phyloP scores from a whole-genome alignment of 75 land plant genomes.

The Picea sitchensis region DNA sequence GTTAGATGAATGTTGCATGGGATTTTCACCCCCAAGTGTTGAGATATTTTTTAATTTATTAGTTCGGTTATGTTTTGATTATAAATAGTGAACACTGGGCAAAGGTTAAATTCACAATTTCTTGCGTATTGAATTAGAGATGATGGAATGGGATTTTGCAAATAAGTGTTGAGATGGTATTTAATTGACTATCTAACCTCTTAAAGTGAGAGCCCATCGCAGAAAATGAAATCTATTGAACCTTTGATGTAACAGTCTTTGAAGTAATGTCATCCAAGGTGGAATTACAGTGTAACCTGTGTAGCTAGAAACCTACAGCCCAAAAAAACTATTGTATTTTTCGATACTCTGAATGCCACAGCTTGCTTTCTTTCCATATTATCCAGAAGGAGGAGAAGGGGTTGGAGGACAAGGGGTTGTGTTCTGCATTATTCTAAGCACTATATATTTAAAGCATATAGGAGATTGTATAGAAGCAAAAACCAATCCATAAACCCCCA shows the following conservation, averaged over 20 bases:
- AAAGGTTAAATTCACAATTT: no score
- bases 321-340: constrained; percentile 14
- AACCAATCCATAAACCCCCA: background rate
- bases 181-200: no score
- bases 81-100: no score
- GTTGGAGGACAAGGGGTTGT: constrained; percentile 5
- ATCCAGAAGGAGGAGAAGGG: constrained; percentile 18
- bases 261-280: constrained; percentile 24
- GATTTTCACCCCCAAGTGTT: no score
- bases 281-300: constrained; percentile 26
- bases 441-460: background rate
- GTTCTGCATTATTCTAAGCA: constrained; percentile 10
- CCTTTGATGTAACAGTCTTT: constrained; percentile 22
- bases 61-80: no score
- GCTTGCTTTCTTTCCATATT: constrained; percentile 9
- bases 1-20: no score
- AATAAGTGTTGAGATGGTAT: no score
- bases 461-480: background rate
- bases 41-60: no score
- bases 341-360: constrained; percentile 27
- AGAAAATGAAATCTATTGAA: constrained; percentile 20
- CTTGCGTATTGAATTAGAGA: no score
- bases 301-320: constrained; percentile 11
- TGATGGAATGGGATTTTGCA: no score
- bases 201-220: no score